Conservation (phyloP, 2,329 filamentous ascomycete genomes). For the Colletotrichum sansevieriae region DNA sequence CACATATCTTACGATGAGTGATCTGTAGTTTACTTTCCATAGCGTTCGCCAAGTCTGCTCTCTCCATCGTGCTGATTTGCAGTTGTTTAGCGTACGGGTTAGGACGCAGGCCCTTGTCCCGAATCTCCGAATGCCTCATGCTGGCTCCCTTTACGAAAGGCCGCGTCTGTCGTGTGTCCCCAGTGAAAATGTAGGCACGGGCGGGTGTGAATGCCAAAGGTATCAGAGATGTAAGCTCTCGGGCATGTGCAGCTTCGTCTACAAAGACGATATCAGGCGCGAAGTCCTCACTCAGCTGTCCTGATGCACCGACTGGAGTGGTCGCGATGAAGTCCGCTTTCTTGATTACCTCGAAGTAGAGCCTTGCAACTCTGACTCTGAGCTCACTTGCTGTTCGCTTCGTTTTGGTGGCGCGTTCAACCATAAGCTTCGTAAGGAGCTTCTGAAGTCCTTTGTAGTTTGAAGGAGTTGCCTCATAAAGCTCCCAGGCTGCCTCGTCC, state of each 20-base stretch:
- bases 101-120: conserved; percentile 7
- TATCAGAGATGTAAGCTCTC: conserved; percentile 61
- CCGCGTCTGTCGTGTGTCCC: conserved; percentile 59
- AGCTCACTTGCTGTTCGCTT: conserved; percentile 42
- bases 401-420: conserved; percentile 40
- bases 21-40: conserved; percentile 51
- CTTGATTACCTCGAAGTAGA: conserved; percentile 56
- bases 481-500: conserved; percentile 59
- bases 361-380: conserved; percentile 48
- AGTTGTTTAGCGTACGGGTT: conserved; percentile 35
- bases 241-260: conserved; percentile 71
- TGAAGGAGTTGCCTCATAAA: conserved; percentile 51
- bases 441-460: conserved; percentile 52
- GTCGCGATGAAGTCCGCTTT: conserved; percentile 60
- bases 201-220: conserved; percentile 59
- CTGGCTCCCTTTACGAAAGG: conserved; percentile 54
- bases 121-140: not conserved
- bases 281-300: conserved; percentile 64
- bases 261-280: conserved; percentile 89
- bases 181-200: conserved; percentile 59
- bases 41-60: conserved; percentile 51
- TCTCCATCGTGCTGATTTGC: conserved; percentile 54
- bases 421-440: conserved; percentile 51
- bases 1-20: conserved; percentile 50
- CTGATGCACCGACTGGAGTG: conserved; percentile 57